Conservation (phyloP, 2,329 filamentous ascomycete species). For the Ophiostoma piceae region DNA sequence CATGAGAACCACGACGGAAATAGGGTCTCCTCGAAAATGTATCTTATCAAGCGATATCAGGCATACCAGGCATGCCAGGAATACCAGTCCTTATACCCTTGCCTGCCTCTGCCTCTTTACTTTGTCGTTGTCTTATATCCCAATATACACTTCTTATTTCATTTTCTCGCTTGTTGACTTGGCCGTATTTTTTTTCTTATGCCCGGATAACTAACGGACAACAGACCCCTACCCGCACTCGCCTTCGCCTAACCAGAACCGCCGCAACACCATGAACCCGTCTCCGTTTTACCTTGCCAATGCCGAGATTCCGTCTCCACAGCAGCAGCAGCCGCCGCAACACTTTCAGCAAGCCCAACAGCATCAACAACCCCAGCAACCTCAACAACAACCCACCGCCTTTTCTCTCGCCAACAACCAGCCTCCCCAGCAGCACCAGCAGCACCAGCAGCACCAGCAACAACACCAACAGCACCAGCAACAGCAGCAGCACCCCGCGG, state of each 20-base stretch:
- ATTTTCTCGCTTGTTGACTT: background rate
- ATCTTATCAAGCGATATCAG: background rate
- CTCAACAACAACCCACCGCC: background rate
- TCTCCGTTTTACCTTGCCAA: constrained; percentile 22
- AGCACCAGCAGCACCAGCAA: constrained; percentile 44
- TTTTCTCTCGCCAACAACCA: background rate
- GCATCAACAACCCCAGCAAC: background rate
- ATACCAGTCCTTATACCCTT: background rate
- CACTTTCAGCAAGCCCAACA: constrained; percentile 10
- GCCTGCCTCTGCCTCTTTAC: constrained; percentile 10
- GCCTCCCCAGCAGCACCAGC: constrained; percentile 45
- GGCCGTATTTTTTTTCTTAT: background rate
- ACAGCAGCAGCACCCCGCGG: constrained; percentile 14
- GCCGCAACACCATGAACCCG: constrained; percentile 42
- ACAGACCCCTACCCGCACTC: constrained; percentile 45
- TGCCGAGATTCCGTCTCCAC: constrained; percentile 39
- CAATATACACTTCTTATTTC: background rate
- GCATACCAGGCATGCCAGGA: background rate
- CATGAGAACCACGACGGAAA: constrained; percentile 2
- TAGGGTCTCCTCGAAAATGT: constrained; percentile 1
- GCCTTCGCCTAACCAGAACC: constrained; percentile 52
- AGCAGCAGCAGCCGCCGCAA: constrained; percentile 19
- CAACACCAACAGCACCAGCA: constrained; percentile 19
- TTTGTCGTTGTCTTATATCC: background rate
- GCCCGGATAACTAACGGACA: constrained; percentile 7